phyloP scores from a whole-genome alignment of 1,284 basidiomycete species.

The Gomphus sp. region DNA sequence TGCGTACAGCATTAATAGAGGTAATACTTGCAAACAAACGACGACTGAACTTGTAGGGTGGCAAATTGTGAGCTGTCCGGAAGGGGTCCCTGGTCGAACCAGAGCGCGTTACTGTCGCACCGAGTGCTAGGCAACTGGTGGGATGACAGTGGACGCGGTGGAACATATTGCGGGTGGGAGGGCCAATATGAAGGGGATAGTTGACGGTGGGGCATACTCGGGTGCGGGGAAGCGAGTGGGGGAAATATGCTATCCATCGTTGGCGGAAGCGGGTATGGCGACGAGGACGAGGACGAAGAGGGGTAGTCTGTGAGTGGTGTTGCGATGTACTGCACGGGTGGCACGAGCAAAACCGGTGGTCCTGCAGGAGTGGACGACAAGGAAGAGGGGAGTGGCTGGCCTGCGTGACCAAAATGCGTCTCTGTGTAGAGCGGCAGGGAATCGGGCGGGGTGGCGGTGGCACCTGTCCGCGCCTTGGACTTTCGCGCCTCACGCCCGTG shows the following conservation, averaged over 20 bases:
- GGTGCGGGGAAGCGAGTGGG: slow-evolving; percentile 2
- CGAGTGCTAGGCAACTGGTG: too few species aligned
- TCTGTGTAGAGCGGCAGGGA: neutral
- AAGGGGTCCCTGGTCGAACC: neutral
- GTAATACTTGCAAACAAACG: neutral
- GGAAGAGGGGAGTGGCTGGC: neutral
- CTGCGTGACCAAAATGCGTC: neutral
- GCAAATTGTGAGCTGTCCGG: neutral
- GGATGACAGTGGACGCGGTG: neutral
- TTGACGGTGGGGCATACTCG: slow-evolving; percentile 3
- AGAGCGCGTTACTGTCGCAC: neutral
- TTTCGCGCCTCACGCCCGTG: slow-evolving; percentile 22
- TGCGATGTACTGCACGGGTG: neutral
- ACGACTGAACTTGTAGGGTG: neutral
- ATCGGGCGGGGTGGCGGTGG: neutral
- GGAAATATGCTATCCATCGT: neutral
- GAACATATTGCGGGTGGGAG: neutral
- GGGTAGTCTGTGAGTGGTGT: neutral
- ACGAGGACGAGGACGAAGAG: neutral
- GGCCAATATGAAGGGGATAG: neutral
- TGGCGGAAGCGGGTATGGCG: neutral
- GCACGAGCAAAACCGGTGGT: neutral
- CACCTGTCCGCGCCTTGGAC: neutral
- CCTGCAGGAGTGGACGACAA: slow-evolving; percentile 14
- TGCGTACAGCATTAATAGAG: too few species aligned